Evolutionary conservation across 495 filamentous ascomycete genomes (phyloP).

Genomic region (Venustampulla echinocandica): DNA sequence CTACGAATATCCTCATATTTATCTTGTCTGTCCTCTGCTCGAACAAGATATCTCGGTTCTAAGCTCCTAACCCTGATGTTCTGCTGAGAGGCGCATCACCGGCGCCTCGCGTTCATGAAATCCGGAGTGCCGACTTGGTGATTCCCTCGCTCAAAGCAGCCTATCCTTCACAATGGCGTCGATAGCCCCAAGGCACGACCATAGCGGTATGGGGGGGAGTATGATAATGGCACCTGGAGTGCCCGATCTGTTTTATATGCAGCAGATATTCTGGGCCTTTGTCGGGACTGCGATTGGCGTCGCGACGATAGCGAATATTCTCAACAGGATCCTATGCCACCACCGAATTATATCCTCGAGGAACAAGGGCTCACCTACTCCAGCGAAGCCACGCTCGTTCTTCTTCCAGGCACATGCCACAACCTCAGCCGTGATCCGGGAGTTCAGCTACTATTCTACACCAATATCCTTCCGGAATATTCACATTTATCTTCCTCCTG

Average conservation of each 20-base stretch:
- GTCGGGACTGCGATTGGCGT: constrained; percentile 44
- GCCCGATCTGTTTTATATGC: constrained; percentile 37
- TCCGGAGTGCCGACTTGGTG: no score
- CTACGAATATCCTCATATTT: no score
- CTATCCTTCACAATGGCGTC: constrained; percentile 10
- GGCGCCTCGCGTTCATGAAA: no score
- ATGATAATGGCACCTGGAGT: constrained; percentile 40
- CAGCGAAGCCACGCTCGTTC: constrained; percentile 54
- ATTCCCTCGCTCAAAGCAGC: no score
- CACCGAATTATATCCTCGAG: constrained; percentile 31
- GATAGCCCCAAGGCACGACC: constrained; percentile 16
- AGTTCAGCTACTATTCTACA: constrained; percentile 55
- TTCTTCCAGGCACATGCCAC: constrained; percentile 56
- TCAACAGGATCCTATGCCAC: constrained; percentile 25
- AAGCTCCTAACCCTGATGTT: no score
- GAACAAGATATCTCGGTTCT: no score
- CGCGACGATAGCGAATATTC: constrained; percentile 40
- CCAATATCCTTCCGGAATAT: constrained; percentile 42
- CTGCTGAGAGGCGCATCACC: no score
- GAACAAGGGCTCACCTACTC: constrained; percentile 19
- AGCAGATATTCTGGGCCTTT: constrained; percentile 50
- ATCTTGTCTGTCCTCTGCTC: no score
- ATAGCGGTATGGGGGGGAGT: constrained; percentile 31
- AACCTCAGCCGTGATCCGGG: constrained; percentile 55
- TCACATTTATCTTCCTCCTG: constrained; percentile 40